Percentiles rank a stretch among this genome's conserved stretches.
These are phyloP conservation scores for Cicer pinnatifidum DNA, from an alignment of 306 rosid species.

Conservation along the genomic window DNA sequence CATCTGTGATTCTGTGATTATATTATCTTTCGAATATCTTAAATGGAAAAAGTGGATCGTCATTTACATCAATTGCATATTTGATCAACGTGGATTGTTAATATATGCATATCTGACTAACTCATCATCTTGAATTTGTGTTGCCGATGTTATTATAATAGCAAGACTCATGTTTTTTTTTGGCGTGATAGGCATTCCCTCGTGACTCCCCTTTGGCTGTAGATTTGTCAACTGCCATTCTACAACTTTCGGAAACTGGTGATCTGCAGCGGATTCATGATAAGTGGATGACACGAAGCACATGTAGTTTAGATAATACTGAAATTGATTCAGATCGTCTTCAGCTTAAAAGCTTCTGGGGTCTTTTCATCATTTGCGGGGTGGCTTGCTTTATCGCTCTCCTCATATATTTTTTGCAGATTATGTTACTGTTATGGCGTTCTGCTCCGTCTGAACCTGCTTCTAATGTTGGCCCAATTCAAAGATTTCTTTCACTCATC, in stretches of 20 bases:
- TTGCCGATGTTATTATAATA: neutral
- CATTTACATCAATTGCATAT: slow-evolving; percentile 7
- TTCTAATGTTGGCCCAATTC: slow-evolving; percentile 44
- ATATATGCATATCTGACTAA: neutral
- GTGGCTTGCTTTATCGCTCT: slow-evolving; percentile 74
- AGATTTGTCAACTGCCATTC: slow-evolving; percentile 91
- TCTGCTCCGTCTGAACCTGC: slow-evolving; percentile 48
- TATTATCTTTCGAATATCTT: slow-evolving; percentile 31
- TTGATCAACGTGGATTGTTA: neutral
- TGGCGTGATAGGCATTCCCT: slow-evolving; percentile 73
- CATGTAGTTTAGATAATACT: slow-evolving; percentile 59
- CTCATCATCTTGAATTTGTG: slow-evolving; percentile 18
- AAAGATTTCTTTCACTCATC: slow-evolving; percentile 67
- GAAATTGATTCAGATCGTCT: slow-evolving; percentile 79
- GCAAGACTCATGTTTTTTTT: slow-evolving; percentile 16
- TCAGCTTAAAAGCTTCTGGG: slow-evolving; percentile 88
- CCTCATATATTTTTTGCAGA: slow-evolving; percentile 58
- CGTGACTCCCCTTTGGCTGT: slow-evolving; percentile 88
- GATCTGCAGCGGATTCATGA: slow-evolving; percentile 93
- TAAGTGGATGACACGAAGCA: slow-evolving; percentile 76
- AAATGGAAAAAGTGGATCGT: slow-evolving; percentile 7
- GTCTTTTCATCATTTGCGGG: slow-evolving; percentile 85
- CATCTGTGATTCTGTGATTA: slow-evolving; percentile 1
- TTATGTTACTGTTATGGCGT: slow-evolving; percentile 50
- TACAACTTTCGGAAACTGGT: slow-evolving; percentile 90